Evolutionary conservation across 139 green algal species (phyloP).

Genomic region (Volvox africanus): DNA sequence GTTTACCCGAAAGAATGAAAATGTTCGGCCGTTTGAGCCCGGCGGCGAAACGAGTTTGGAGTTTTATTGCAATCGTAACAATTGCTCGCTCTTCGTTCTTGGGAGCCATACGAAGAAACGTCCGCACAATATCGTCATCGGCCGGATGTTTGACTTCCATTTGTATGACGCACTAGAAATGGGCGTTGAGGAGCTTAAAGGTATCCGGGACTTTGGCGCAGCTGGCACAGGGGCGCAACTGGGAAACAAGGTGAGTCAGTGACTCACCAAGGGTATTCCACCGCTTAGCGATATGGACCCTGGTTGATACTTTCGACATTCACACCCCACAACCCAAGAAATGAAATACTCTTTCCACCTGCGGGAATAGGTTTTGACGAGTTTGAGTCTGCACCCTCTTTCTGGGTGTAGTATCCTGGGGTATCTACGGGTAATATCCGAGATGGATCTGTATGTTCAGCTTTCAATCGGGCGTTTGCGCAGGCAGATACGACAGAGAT

Average conservation of each 20-base stretch:
- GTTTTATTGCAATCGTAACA: constrained; percentile 73
- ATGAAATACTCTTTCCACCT: no score
- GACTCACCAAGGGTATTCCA: no score
- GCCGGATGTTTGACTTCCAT: constrained; percentile 91
- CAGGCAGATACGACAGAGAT: no score
- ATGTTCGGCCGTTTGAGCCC: constrained; percentile 90
- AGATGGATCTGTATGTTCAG: no score
- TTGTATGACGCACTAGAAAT: constrained; percentile 93
- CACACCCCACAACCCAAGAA: no score
- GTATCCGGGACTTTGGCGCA: constrained; percentile 62
- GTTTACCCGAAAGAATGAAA: constrained; percentile 86
- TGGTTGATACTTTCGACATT: no score
- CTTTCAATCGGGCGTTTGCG: no score
- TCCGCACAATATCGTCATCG: constrained; percentile 95
- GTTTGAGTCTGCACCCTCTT: no score
- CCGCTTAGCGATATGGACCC: no score
- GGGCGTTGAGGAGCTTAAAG: constrained; percentile 71
- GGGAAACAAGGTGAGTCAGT: constrained; percentile 60
- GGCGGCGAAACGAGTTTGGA: constrained; percentile 87
- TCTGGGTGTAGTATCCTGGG: no score
- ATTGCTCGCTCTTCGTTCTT: constrained; percentile 88
- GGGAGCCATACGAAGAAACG: constrained; percentile 96
- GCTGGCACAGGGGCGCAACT: constrained; percentile 51
- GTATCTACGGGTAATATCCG: no score
- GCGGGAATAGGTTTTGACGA: no score